phyloP scores from a whole-genome alignment of 2,329 filamentous ascomycete genomes.

The Claviceps paspali region DNA sequence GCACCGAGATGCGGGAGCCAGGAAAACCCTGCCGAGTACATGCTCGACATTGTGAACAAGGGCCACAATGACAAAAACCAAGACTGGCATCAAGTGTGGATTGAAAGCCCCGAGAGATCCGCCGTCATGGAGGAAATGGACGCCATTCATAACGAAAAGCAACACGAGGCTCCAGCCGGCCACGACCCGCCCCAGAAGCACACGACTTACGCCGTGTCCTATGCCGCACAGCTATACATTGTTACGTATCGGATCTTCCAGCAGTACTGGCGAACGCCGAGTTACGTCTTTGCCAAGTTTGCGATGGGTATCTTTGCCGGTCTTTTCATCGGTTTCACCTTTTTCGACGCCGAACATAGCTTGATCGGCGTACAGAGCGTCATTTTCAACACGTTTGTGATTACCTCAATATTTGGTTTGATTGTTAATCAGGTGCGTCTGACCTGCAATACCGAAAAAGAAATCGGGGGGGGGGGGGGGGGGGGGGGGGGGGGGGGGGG shows the following conservation, averaged over 20 bases:
- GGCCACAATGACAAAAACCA: constrained; percentile 21
- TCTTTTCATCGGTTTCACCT: constrained; percentile 64
- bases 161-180: constrained; percentile 1
- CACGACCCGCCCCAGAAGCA: constrained; percentile 15
- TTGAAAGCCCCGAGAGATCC: constrained; percentile 32
- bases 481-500: too few species aligned
- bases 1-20: constrained; percentile 41
- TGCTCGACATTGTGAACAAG: constrained; percentile 41
- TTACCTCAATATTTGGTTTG: constrained; percentile 58
- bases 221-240: constrained; percentile 46
- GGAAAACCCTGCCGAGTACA: constrained; percentile 64
- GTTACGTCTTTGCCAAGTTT: constrained; percentile 62
- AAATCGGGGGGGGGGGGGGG: too few species aligned
- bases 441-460: too few species aligned
- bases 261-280: constrained; percentile 71
- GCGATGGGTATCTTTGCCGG: constrained; percentile 41
- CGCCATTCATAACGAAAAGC: constrained; percentile 38
- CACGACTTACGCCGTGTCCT: constrained; percentile 66
- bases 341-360: constrained; percentile 39
- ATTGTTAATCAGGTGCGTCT: constrained; percentile 41
- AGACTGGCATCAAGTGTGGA: constrained; percentile 59
- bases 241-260: constrained; percentile 58
- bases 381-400: constrained; percentile 61
- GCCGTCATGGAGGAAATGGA: constrained; percentile 46
- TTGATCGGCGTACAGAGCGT: constrained; percentile 60